Conservation (phyloP, 2,329 filamentous ascomycete species). For the Colletotrichum sp. region DNA sequence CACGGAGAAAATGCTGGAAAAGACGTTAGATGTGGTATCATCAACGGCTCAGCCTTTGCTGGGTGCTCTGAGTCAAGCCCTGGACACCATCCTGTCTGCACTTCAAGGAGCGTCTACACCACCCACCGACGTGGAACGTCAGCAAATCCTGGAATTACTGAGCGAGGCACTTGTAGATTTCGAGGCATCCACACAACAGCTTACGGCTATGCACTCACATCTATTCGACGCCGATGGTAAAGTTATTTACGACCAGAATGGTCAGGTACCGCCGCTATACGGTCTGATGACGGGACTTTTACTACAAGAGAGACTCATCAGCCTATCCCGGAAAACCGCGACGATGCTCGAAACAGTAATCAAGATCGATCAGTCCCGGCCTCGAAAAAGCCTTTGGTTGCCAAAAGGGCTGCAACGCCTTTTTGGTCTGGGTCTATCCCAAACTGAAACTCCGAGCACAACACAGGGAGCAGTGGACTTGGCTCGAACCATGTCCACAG, state of each 20-base stretch:
- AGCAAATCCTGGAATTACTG: fast-evolving
- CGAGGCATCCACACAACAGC: fast-evolving
- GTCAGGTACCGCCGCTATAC: not conserved
- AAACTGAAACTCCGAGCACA: not conserved
- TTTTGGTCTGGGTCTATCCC: not conserved
- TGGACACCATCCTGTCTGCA: not conserved
- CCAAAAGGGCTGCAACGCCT: not conserved
- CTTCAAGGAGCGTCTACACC: fast-evolving
- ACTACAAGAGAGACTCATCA: not conserved
- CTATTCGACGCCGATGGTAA: not conserved
- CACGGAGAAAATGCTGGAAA: not conserved
- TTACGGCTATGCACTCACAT: not conserved
- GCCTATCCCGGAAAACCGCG: not conserved
- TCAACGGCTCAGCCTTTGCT: not conserved
- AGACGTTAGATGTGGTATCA: not conserved
- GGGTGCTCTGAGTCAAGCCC: fast-evolving
- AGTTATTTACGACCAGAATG: not conserved
- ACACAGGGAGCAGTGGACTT: not conserved
- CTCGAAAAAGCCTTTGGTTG: not conserved
- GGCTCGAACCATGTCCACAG: not conserved
- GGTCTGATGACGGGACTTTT: not conserved
- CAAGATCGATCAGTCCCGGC: not conserved
- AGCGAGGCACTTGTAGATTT: fast-evolving
- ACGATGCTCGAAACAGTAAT: not conserved
- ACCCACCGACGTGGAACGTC: fast-evolving